Evolutionary conservation across 768 basidiomycete species (phyloP).

Genomic region (Mycena galopus): DNA sequence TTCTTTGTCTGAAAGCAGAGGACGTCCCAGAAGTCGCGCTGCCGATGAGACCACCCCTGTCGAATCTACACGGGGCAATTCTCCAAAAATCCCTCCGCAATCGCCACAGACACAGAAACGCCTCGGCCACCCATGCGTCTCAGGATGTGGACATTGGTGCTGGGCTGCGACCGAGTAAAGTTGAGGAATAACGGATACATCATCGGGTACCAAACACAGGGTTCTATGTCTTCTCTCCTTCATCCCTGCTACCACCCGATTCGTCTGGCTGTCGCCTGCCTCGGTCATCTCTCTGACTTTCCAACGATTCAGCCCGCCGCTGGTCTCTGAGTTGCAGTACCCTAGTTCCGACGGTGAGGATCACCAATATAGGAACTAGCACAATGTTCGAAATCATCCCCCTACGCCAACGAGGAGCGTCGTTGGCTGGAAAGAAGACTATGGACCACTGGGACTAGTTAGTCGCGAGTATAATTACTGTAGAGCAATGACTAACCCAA

Average conservation of each 20-base stretch:
- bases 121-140: constrained; percentile 76
- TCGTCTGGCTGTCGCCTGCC: not conserved
- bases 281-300: not conserved
- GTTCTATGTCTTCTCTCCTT: not conserved
- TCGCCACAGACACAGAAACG: constrained; percentile 40
- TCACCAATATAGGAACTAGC: constrained; percentile 64
- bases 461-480: not conserved
- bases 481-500: constrained; percentile 19
- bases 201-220: not conserved
- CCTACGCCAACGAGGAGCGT: constrained; percentile 75
- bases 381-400: constrained; percentile 80
- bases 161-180: constrained; percentile 64
- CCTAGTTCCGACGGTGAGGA: constrained; percentile 42
- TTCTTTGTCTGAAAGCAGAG: constrained; percentile 22
- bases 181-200: not conserved
- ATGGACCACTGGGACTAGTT: constrained; percentile 63
- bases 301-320: not conserved
- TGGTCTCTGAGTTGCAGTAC: constrained; percentile 26
- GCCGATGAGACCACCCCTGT: constrained; percentile 41
- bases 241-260: not conserved
- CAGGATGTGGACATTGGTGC: constrained; percentile 87
- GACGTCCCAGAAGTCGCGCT: constrained; percentile 34
- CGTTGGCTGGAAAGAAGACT: constrained; percentile 80
- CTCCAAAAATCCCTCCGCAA: constrained; percentile 38
- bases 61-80: constrained; percentile 30